Evolutionary conservation across 192 early-diverging fungal genomes (phyloP).

Genomic region (Coemansia sp.): DNA sequence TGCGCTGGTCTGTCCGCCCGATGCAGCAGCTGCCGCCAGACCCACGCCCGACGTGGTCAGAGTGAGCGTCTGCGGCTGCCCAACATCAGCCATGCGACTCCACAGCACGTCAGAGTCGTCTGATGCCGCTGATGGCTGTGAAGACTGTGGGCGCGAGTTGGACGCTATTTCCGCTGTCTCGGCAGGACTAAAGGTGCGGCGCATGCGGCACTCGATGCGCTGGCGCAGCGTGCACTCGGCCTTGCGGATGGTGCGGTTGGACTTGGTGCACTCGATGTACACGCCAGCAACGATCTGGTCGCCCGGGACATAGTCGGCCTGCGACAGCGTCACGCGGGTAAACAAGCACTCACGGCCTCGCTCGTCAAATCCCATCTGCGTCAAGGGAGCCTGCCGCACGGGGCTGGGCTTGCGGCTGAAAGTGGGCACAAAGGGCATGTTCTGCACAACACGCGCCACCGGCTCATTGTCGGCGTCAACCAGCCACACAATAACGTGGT

Average conservation of each 20-base stretch:
- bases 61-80: conserved; percentile 22
- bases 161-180: conserved; percentile 38
- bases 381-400: conserved; percentile 26
- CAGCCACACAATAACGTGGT: conserved; percentile 35
- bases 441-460: conserved; percentile 4
- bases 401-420: conserved; percentile 9
- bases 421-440: conserved; percentile 23
- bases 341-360: conserved; percentile 38
- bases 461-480: conserved; percentile 1
- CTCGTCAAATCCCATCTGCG: conserved; percentile 36
- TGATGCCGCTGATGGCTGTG: conserved; percentile 27
- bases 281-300: conserved; percentile 51
- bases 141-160: conserved; percentile 34
- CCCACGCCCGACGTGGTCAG: conserved; percentile 36
- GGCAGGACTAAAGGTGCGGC: conserved; percentile 35
- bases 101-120: conserved; percentile 51
- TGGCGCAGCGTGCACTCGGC: conserved; percentile 48
- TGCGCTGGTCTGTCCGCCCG: conserved; percentile 4
- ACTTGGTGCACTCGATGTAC: conserved; percentile 35
- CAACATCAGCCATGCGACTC: conserved; percentile 37
- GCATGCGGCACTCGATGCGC: conserved; percentile 50
- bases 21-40: conserved; percentile 30
- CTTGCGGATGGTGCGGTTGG: conserved; percentile 41
- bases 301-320: conserved; percentile 41
- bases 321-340: conserved; percentile 45